Evolutionary conservation across 768 basidiomycete genomes (phyloP), one percentile per base, ranked within the genome.

Genomic region (Phylloporus rhodoxanthus): DNA sequence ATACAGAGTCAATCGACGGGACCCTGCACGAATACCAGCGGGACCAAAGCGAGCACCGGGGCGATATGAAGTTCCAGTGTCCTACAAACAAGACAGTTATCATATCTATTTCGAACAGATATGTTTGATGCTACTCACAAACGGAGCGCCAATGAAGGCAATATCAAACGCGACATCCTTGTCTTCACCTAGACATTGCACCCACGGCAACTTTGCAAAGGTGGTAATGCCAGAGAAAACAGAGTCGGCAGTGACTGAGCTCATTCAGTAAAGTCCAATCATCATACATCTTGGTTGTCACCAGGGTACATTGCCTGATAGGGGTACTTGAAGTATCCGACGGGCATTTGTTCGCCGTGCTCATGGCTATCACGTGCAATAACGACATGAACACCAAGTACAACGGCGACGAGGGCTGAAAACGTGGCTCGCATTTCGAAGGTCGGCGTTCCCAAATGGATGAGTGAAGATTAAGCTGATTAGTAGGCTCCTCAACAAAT

Each of bases 1-100:
- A 48, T 84, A 86, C 8, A 86, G 68, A 8, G 85, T 85, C 57
- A 87, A 65, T 20, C 88, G 78, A 52, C 89, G 80, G 10, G 84
- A 86, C 5, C 88, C 88, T 23, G 81, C 79, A 38, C 91, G 80
- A 56, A 92, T 88, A 11, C 86, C 91, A 33, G 84, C 80, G 43
- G 89, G 90, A 7, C 91, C 90, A 53, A 92, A 92, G 13, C 90
- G 79, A 28, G 90, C 91, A 32, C 90, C 90, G 2, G 86, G 85
- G 7, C 88, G 76, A 65, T 87, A 91, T 41, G 84, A 84, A 5
- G 86, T 85, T 1, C 79, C 81, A 20, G 83, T 85, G 48, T 87
- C 82, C 81, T 83, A 26, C 19, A 43, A 25, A 29, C 17, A 19
- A 23, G 44, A 53, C 15, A 23, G 36, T 43, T 11, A 44, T 44